Percentiles rank a stretch among this genome's conserved stretches.
Conservation (phyloP, 2,329 filamentous ascomycete genomes). For the Amphichorda felina region DNA sequence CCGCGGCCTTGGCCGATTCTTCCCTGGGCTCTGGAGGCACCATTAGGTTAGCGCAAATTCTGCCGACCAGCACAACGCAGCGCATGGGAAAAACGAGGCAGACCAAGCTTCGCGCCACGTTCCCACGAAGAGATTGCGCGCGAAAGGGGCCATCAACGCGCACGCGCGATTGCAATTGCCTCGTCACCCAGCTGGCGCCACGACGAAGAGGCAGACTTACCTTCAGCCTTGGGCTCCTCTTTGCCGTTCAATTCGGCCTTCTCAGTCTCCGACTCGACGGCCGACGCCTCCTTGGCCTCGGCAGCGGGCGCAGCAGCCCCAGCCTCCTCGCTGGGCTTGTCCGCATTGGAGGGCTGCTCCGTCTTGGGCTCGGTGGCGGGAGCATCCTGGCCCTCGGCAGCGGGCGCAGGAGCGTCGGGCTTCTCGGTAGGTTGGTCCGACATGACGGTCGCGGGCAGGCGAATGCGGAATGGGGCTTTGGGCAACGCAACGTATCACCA, state of each 20-base stretch:
- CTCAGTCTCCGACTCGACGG: constrained; percentile 8
- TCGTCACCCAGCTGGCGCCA: constrained; percentile 10
- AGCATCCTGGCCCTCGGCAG: constrained; percentile 16
- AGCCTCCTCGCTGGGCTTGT: constrained; percentile 18
- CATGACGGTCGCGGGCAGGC: constrained; percentile 15
- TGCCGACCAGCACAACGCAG: background rate
- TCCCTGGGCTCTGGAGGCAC: constrained; percentile 2
- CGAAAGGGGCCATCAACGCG: no score
- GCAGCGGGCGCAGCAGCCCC: constrained; percentile 1
- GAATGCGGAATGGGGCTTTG: background rate
- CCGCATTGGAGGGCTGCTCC: constrained; percentile 18
- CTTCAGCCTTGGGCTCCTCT: constrained; percentile 16
- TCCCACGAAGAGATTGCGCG: no score
- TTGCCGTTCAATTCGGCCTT: constrained; percentile 10
- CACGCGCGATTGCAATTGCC: constrained; percentile 3
- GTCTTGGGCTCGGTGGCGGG: constrained; percentile 20
- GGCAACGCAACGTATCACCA: background rate
- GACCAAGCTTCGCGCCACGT: no score
- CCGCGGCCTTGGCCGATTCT: constrained; percentile 8
- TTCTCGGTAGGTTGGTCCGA: constrained; percentile 24
- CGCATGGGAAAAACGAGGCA: background rate
- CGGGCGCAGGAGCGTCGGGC: constrained; percentile 19
- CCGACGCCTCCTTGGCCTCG: background rate
- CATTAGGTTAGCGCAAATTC: background rate
- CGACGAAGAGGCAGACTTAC: constrained; percentile 11